These are phyloP conservation scores for Cronartium ribicola DNA, from an alignment of 1,284 basidiomycete species.

Conservation along the genomic window DNA sequence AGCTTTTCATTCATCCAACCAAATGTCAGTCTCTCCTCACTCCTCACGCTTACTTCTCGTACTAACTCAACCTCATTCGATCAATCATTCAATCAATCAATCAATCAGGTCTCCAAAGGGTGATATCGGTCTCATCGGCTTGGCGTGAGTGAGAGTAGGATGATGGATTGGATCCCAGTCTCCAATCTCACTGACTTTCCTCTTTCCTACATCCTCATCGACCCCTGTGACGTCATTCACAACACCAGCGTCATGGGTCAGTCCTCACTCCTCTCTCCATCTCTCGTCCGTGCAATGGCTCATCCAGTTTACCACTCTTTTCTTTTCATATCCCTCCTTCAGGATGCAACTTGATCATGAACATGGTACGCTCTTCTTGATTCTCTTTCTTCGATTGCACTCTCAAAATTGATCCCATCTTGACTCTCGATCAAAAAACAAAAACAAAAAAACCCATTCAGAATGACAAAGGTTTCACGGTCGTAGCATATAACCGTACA, in stretches of 20 bases:
- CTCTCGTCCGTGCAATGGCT: too few relatives aligned
- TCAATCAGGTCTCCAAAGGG: conserved; percentile 14
- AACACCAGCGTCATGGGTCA: neutral
- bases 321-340: neutral
- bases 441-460: conserved; percentile 3
- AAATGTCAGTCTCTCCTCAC: conserved; percentile 18
- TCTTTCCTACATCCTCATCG: neutral
- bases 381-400: neutral
- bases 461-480: conserved; percentile 97
- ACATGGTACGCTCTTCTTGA: conserved; percentile 22
- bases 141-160: conserved; percentile 30
- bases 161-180: too few relatives aligned
- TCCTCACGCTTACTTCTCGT: neutral
- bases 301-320: too few relatives aligned
- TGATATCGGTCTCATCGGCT: conserved; percentile 40
- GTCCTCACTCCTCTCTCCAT: neutral
- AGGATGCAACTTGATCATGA: conserved; percentile 42
- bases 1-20: neutral
- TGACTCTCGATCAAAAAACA: neutral
- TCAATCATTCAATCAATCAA: conserved; percentile 5
- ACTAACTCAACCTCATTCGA: neutral
- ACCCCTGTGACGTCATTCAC: neutral
- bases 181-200: neutral
- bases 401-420: neutral
- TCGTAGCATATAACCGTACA: conserved; percentile 96